Evolutionary conservation across 768 basidiomycete species (phyloP).

Genomic region (Clavaria fumosa): DNA sequence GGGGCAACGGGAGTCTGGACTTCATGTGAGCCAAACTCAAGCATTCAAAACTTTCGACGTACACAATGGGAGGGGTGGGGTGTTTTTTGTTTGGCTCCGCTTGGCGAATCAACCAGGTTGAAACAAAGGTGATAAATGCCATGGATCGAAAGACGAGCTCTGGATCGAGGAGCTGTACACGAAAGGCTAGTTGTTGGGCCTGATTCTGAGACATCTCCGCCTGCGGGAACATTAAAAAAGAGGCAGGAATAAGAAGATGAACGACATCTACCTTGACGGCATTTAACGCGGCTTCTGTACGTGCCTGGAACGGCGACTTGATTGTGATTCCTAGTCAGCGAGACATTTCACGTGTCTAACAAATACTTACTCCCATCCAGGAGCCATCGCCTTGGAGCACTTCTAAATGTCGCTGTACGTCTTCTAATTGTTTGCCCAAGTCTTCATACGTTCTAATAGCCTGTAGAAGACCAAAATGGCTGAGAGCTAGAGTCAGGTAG

Average conservation of each 20-base stretch:
- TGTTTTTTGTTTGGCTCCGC: slow-evolving; percentile 72
- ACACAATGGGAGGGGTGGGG: slow-evolving; percentile 55
- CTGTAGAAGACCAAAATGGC: slow-evolving; percentile 77
- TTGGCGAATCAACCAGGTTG: slow-evolving; percentile 85
- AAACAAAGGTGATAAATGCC: slow-evolving; percentile 78
- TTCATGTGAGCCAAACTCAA: not conserved
- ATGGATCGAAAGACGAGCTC: slow-evolving; percentile 67
- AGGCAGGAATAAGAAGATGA: too few relatives aligned
- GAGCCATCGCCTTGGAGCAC: slow-evolving; percentile 58
- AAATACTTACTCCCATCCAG: slow-evolving; percentile 61
- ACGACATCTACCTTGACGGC: slow-evolving; percentile 45
- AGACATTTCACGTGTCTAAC: not conserved
- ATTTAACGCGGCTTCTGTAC: slow-evolving; percentile 64
- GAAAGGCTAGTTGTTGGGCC: slow-evolving; percentile 63
- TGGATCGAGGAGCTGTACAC: slow-evolving; percentile 77
- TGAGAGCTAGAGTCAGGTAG: slow-evolving; percentile 74
- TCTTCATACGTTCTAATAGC: slow-evolving; percentile 68
- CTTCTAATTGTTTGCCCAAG: slow-evolving; percentile 57
- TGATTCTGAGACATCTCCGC: slow-evolving; percentile 54
- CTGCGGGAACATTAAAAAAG: too few relatives aligned
- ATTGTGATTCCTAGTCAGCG: slow-evolving; percentile 1
- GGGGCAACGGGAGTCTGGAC: slow-evolving; percentile 68
- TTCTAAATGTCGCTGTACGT: slow-evolving; percentile 65
- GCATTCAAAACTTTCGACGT: slow-evolving; percentile 18
- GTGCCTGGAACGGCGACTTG: slow-evolving; percentile 58